Percentiles rank a stretch among this genome's conserved stretches.
Conservation (phyloP, 1,139 yeast genomes). For the Diutina catenulata region DNA sequence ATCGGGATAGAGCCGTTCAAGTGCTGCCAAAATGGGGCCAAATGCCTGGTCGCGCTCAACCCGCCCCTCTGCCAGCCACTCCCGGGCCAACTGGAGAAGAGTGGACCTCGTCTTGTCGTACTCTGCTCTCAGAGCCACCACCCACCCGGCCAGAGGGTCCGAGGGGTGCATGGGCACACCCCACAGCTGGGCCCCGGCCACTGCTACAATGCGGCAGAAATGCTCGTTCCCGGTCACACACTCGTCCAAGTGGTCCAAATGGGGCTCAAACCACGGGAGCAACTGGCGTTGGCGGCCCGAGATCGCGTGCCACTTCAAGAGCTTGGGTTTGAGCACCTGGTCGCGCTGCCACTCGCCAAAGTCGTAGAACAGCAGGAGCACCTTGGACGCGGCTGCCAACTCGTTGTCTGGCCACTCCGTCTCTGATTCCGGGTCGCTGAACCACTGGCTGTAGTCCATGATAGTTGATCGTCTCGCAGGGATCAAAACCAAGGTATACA, state of each 20-base stretch:
- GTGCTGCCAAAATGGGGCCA: conserved; percentile 31
- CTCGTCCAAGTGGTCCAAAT: conserved; percentile 30
- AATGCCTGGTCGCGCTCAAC: conserved; percentile 39
- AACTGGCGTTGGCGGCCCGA: conserved; percentile 27
- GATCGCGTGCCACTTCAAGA: conserved; percentile 19
- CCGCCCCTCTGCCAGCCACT: conserved; percentile 61
- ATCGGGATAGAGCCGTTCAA: conserved; percentile 33
- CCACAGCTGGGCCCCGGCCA: conserved; percentile 40
- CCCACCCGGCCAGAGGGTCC: conserved; percentile 27
- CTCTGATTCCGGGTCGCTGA: too few relatives aligned
- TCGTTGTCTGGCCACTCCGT: too few relatives aligned
- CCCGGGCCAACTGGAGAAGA: conserved; percentile 55
- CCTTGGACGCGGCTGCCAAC: too few relatives aligned
- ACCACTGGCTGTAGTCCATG: too few relatives aligned
- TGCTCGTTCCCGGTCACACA: conserved; percentile 38
- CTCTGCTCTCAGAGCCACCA: conserved; percentile 29
- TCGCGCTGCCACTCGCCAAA: conserved; percentile 26
- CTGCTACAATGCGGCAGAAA: conserved; percentile 37
- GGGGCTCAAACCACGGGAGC: conserved; percentile 40
- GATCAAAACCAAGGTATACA: too few relatives aligned
- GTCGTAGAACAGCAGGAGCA: conserved; percentile 25
- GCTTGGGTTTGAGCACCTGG: conserved; percentile 24
- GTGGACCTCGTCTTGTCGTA: conserved; percentile 53
- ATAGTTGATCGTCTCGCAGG: too few relatives aligned
- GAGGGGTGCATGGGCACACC: conserved; percentile 30